Evolutionary conservation across 352 stramenopile species (phyloP).

Genomic region (Globisporangium parvum): DNA sequence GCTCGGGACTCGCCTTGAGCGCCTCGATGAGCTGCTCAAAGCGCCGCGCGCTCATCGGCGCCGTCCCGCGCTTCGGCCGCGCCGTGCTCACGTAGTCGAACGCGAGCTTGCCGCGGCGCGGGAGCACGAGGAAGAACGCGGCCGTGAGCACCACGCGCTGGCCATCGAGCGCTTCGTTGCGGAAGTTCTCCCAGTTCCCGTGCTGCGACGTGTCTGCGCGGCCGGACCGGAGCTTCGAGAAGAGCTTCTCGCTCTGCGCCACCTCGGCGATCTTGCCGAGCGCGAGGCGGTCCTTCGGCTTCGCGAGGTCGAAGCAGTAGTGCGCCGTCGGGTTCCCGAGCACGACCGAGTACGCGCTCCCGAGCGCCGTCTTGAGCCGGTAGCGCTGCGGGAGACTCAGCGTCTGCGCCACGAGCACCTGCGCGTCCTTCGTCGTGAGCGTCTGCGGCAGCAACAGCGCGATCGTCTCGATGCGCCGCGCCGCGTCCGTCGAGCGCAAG

Average conservation of each 20-base stretch:
- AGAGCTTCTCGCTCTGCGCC: conserved; percentile 78
- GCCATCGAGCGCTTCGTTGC: conserved; percentile 85
- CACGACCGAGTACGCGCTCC: conserved; percentile 76
- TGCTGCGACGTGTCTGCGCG: conserved; percentile 82
- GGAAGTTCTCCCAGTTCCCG: conserved; percentile 90
- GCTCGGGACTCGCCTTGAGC: conserved; percentile 28
- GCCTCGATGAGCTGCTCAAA: conserved; percentile 73
- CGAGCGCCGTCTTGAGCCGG: conserved; percentile 75
- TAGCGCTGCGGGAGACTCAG: conserved; percentile 68
- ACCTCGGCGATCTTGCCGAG: conserved; percentile 79
- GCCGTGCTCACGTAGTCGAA: conserved; percentile 90
- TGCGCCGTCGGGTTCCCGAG: conserved; percentile 81
- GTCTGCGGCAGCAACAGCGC: conserved; percentile 78
- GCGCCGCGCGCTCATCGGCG: conserved; percentile 52
- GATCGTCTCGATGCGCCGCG: conserved; percentile 59
- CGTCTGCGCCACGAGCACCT: conserved; percentile 57
- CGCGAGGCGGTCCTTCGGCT: conserved; percentile 67
- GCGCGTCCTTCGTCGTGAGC: conserved; percentile 72
- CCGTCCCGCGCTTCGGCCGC: conserved; percentile 51
- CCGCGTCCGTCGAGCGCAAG: conserved; percentile 34
- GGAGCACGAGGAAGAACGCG: conserved; percentile 75
- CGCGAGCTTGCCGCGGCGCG: conserved; percentile 62
- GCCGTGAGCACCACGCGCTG: conserved; percentile 61
- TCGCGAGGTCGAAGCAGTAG: conserved; percentile 75
- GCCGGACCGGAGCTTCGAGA: conserved; percentile 46